Percentiles rank a stretch among this genome's conserved stretches.
Evolutionary conservation across 2,329 filamentous ascomycete genomes (phyloP).

Genomic region (Annulohypoxylon truncatum): DNA sequence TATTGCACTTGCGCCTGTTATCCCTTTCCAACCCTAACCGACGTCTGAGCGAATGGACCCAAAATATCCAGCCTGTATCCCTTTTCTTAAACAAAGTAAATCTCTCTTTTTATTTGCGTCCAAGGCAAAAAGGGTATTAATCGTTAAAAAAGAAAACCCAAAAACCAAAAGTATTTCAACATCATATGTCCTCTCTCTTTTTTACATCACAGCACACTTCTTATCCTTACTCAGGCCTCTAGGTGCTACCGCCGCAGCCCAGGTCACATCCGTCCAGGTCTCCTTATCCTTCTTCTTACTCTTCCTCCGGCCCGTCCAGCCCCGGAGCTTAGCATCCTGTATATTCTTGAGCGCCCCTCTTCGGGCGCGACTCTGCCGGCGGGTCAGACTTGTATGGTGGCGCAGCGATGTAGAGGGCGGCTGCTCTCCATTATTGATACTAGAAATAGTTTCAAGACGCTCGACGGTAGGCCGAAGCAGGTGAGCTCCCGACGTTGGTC

Average conservation of each 20-base stretch:
- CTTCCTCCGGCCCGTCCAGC: slow-evolving; percentile 62
- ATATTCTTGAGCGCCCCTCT: slow-evolving; percentile 72
- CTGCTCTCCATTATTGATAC: slow-evolving; percentile 39
- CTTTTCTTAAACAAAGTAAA: not conserved
- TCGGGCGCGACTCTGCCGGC: slow-evolving; percentile 67
- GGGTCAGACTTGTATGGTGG: slow-evolving; percentile 57
- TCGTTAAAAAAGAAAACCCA: not conserved
- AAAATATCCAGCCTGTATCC: not conserved
- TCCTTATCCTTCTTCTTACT: slow-evolving; percentile 56
- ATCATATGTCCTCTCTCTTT: not conserved
- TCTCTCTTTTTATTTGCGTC: not conserved
- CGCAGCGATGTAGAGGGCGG: slow-evolving; percentile 53
- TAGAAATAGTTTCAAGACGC: slow-evolving; percentile 67
- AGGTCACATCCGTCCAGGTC: slow-evolving; percentile 65
- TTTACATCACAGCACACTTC: slow-evolving; percentile 67
- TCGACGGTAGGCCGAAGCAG: slow-evolving; percentile 61
- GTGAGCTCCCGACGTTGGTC: slow-evolving; percentile 51
- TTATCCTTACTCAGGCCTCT: slow-evolving; percentile 53
- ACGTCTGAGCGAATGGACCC: slow-evolving; percentile 18
- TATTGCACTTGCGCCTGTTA: slow-evolving; percentile 3
- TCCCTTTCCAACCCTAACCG: not conserved
- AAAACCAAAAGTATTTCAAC: too few relatives aligned
- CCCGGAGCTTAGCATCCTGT: slow-evolving; percentile 67
- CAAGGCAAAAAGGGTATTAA: slow-evolving; percentile 2
- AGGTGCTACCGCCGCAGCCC: slow-evolving; percentile 42